Conservation (phyloP, 331 rosid genomes). For the Prunus yedoensis region DNA sequence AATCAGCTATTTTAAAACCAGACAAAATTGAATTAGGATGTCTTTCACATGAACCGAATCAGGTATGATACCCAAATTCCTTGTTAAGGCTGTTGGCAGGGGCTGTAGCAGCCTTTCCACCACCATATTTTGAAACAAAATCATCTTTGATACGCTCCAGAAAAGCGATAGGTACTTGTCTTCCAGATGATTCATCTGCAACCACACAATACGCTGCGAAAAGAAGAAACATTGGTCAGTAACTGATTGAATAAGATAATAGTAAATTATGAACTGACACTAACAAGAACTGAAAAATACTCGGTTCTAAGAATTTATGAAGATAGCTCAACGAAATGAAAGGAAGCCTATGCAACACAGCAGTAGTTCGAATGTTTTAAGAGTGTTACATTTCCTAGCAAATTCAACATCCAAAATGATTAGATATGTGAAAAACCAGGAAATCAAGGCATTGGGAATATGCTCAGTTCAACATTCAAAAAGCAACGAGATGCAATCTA, state of each 20-base stretch:
- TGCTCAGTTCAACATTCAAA: neutral
- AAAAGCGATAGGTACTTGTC: conserved; percentile 89
- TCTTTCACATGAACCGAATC: conserved; percentile 10
- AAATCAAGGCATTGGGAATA: neutral
- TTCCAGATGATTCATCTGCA: conserved; percentile 83
- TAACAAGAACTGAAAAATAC: neutral
- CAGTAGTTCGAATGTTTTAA: neutral
- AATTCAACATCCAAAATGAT: neutral
- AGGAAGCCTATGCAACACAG: neutral
- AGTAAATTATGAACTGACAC: neutral
- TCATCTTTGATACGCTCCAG: conserved; percentile 92
- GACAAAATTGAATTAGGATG: conserved; percentile 2
- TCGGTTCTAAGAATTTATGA: too few relatives aligned
- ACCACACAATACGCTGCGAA: conserved; percentile 85
- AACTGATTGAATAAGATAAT: neutral
- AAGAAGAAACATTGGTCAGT: neutral
- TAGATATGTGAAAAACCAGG: too few relatives aligned
- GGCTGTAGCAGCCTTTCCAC: conserved; percentile 89
- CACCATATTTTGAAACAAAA: conserved; percentile 70
- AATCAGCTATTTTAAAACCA: conserved; percentile 23
- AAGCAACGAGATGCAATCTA: neutral
- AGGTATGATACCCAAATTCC: conserved; percentile 76
- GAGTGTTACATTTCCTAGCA: neutral
- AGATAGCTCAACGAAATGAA: neutral
- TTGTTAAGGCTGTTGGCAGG: conserved; percentile 83